Conservation (phyloP, 2,329 filamentous ascomycete genomes). For the Sclerotiophoma versabilis region DNA sequence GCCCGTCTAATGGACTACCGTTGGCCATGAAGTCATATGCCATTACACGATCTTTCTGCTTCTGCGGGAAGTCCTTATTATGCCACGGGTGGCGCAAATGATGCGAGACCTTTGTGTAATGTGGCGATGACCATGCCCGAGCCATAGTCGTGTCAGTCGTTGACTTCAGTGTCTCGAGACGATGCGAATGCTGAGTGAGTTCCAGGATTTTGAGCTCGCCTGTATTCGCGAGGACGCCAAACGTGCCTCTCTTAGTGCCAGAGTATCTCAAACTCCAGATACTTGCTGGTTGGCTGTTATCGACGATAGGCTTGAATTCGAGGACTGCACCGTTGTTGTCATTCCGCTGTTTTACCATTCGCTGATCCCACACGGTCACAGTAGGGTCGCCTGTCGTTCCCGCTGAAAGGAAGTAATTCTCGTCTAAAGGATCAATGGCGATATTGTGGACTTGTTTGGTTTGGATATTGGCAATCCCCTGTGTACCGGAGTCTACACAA, state of each 20-base stretch:
- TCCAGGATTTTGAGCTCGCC: slow-evolving; percentile 66
- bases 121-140: slow-evolving; percentile 51
- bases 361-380: slow-evolving; percentile 79
- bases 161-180: slow-evolving; percentile 29
- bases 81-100: slow-evolving; percentile 55
- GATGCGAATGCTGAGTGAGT: slow-evolving; percentile 58
- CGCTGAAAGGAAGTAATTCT: slow-evolving; percentile 85
- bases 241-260: slow-evolving; percentile 62
- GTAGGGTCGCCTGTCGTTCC: slow-evolving; percentile 74
- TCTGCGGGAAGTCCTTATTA: slow-evolving; percentile 52
- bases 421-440: slow-evolving; percentile 79
- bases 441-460: slow-evolving; percentile 71
- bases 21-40: slow-evolving; percentile 68
- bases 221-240: slow-evolving; percentile 65
- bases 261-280: slow-evolving; percentile 71
- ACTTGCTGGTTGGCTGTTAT: slow-evolving; percentile 56
- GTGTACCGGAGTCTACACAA: slow-evolving; percentile 49
- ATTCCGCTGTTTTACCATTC: slow-evolving; percentile 53
- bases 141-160: slow-evolving; percentile 28
- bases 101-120: slow-evolving; percentile 55
- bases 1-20: slow-evolving; percentile 53
- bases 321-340: slow-evolving; percentile 61
- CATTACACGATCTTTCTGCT: slow-evolving; percentile 60
- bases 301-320: slow-evolving; percentile 64
- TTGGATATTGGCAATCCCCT: slow-evolving; percentile 56